Percentiles rank a stretch among this genome's conserved stretches.
Conservation (phyloP, 164 flowering plant genomes). For the Warburgia ugandensis region DNA sequence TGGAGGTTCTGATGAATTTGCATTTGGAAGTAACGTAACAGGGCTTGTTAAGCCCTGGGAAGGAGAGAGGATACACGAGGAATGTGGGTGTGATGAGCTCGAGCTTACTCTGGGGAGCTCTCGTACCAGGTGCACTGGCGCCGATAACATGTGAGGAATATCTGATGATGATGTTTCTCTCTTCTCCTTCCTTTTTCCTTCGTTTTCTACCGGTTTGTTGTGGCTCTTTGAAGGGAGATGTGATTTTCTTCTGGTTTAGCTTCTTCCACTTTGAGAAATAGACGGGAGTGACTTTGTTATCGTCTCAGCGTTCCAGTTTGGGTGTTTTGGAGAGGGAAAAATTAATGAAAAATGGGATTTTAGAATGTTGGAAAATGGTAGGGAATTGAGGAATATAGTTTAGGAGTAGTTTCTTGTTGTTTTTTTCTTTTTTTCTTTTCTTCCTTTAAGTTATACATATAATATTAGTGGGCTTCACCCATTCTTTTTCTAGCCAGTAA, state of each 20-base stretch:
- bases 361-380: not conserved
- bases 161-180: not conserved
- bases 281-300: no score
- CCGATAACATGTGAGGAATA: constrained; percentile 1
- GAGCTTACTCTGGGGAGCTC: constrained; percentile 91
- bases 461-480: not conserved
- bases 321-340: no score
- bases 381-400: not conserved
- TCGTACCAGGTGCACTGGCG: constrained; percentile 41
- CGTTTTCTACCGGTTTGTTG: not conserved
- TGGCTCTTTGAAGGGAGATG: not conserved
- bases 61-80: constrained; percentile 95
- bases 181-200: not conserved
- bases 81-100: constrained; percentile 80
- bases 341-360: no score
- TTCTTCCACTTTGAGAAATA: no score
- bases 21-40: constrained; percentile 56
- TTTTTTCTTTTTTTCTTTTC: not conserved
- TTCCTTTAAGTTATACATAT: not conserved
- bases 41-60: constrained; percentile 94
- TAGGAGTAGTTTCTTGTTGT: not conserved
- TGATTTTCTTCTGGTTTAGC: no score
- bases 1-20: constrained; percentile 76
- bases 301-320: no score
- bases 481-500: not conserved